phyloP scores from a whole-genome alignment of 345 rosid genomes.

The Draba incana region DNA sequence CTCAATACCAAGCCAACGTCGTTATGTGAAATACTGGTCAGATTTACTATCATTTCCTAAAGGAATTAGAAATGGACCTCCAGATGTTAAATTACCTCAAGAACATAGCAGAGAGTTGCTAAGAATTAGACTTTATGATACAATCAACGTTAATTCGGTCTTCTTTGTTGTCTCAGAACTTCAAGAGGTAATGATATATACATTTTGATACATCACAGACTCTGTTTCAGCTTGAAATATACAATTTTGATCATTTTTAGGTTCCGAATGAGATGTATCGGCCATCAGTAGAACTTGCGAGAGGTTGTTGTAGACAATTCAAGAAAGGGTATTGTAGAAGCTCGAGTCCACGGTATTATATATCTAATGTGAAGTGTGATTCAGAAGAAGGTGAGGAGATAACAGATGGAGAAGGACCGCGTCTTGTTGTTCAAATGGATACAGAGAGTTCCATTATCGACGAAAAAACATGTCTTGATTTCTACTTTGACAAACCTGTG shows the following conservation, averaged over 20 bases:
- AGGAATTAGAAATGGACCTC: constrained; percentile 49
- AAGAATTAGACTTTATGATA: constrained; percentile 84
- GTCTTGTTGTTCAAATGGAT: constrained; percentile 86
- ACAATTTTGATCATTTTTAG: too few relatives aligned
- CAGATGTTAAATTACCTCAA: constrained; percentile 61
- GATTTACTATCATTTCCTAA: constrained; percentile 50
- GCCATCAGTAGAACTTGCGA: constrained; percentile 70
- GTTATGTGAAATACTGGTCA: constrained; percentile 87
- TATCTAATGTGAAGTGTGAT: constrained; percentile 55
- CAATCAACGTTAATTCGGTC: constrained; percentile 57
- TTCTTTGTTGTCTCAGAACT: constrained; percentile 88
- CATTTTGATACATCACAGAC: not conserved
- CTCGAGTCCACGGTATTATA: constrained; percentile 62
- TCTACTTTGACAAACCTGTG: constrained; percentile 71
- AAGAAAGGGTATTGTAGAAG: constrained; percentile 61
- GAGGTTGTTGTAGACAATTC: constrained; percentile 68
- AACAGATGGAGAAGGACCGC: constrained; percentile 50
- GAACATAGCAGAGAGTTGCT: constrained; percentile 67
- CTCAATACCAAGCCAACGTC: constrained; percentile 93
- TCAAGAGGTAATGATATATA: constrained; percentile 60
- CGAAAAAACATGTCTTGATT: constrained; percentile 83
- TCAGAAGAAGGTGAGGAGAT: constrained; percentile 44
- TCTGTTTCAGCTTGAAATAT: not conserved
- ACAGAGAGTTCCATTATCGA: constrained; percentile 82
- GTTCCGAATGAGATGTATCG: constrained; percentile 64